These are phyloP conservation scores for Stellera chamaejasme DNA, from an alignment of 345 rosid genomes.

Conservation along the genomic window DNA sequence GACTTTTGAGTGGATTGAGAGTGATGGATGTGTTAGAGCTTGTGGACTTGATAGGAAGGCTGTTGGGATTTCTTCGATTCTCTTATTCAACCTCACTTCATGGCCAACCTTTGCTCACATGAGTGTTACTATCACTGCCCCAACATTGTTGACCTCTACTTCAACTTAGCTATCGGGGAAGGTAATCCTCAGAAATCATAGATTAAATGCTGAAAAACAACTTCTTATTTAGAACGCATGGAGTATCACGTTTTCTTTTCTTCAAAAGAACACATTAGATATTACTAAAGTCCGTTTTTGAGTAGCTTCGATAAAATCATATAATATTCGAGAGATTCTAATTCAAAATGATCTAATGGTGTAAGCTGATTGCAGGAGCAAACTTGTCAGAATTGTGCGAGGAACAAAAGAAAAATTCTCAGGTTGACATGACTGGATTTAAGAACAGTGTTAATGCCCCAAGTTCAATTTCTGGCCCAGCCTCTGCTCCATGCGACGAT, in stretches of 20 bases:
- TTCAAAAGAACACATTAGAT: too few species aligned
- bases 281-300: neutral
- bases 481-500: too few species aligned
- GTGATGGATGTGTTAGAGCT: slow-evolving; percentile 57
- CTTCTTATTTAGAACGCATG: too few species aligned
- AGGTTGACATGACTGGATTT: slow-evolving; percentile 69
- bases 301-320: slow-evolving; percentile 17
- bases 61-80: slow-evolving; percentile 90
- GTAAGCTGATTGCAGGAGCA: slow-evolving; percentile 45
- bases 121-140: slow-evolving; percentile 70
- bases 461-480: slow-evolving; percentile 27
- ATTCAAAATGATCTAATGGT: too few species aligned
- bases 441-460: slow-evolving; percentile 52
- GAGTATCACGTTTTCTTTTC: too few species aligned
- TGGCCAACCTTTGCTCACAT: slow-evolving; percentile 74
- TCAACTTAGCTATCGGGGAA: slow-evolving; percentile 96
- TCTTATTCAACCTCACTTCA: slow-evolving; percentile 31
- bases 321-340: too few species aligned
- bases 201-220: too few species aligned
- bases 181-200: slow-evolving; percentile 29
- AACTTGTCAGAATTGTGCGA: slow-evolving; percentile 80
- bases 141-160: slow-evolving; percentile 91
- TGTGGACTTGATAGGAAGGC: slow-evolving; percentile 81
- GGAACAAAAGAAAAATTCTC: slow-evolving; percentile 50
- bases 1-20: slow-evolving; percentile 73